Evolutionary conservation across 805 yeast species (phyloP).

Genomic region (Candida multigemmis): DNA sequence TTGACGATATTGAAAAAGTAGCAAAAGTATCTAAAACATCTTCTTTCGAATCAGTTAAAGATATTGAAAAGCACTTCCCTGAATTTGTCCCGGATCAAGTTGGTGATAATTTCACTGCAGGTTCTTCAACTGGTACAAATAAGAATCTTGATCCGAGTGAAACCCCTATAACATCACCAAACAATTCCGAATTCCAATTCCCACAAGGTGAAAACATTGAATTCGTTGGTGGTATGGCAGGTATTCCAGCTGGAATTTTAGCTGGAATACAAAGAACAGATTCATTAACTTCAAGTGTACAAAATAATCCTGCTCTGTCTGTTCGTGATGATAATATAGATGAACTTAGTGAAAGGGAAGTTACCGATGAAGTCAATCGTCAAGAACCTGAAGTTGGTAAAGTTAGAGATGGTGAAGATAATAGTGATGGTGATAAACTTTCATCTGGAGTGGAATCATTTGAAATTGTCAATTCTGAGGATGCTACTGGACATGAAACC

Average conservation of each 20-base stretch:
- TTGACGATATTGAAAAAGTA: constrained; percentile 8
- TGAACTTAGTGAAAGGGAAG: constrained; percentile 33
- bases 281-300: constrained; percentile 83
- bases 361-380: constrained; percentile 22
- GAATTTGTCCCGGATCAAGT: constrained; percentile 19
- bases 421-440: constrained; percentile 27
- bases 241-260: constrained; percentile 33
- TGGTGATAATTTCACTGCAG: constrained; percentile 20
- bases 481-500: constrained; percentile 17
- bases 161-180: constrained; percentile 42
- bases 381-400: constrained; percentile 9
- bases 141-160: constrained; percentile 20
- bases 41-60: constrained; percentile 4
- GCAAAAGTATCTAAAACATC: constrained; percentile 1
- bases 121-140: constrained; percentile 24
- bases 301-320: constrained; percentile 84
- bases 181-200: constrained; percentile 39
- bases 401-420: constrained; percentile 10
- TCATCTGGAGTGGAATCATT: constrained; percentile 44
- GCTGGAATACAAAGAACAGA: constrained; percentile 55
- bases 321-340: constrained; percentile 66
- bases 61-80: constrained; percentile 18
- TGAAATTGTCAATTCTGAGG: constrained; percentile 45
- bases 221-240: constrained; percentile 29
- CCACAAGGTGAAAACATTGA: constrained; percentile 22